Evolutionary conservation across 257 asterid genomes (phyloP), one percentile per base, ranked within the genome.

Genomic region (Solanum pinnatisectum): DNA sequence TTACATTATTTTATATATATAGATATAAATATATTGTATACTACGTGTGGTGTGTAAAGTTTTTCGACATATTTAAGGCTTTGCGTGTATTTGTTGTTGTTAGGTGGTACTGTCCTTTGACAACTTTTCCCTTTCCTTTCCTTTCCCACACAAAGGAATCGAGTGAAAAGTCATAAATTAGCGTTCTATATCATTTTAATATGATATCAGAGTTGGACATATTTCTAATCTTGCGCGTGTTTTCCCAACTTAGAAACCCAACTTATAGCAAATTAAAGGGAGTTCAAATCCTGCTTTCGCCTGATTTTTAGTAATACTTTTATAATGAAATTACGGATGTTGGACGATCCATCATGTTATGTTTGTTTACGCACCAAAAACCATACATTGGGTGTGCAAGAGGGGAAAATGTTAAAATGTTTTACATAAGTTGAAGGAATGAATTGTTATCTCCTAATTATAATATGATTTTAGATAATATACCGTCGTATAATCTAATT

Each of bases 11-110:
- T 15, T 49, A 49, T 20, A 25, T 30, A 10, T 74, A 37, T 74
- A 49, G 20, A 49, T 49, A 49, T 49, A 49, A 14, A 49, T 49
- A 8, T 5, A 10, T 11, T 76, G 27, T 13, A 77, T 42, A n/a
- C 40, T 44, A 30, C 36, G 71, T 79, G 85, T 70, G 68, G 68
- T 20, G 71, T 89, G 90, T 91, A 84, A 52, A 87, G 92, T 94
- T 88, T 94, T 90, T 93, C 94, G 92, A 91, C 94, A 91, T 92
- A 95, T 92, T 95, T 91, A 95, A 91, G 95, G 96, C 95, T 92
- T 95, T 95, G 98, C 98, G 98, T 95, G 98, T 91, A 89, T 74
- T 87, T 86, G 72, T 87, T 65, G 60, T 52, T 32, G 39, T 86
- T 83, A 79, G 85, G 85, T 79, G 67, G 85, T 79, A 79, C 85